Evolutionary conservation across 257 asterid species (phyloP).

Genomic region (Mitragyna speciosa): DNA sequence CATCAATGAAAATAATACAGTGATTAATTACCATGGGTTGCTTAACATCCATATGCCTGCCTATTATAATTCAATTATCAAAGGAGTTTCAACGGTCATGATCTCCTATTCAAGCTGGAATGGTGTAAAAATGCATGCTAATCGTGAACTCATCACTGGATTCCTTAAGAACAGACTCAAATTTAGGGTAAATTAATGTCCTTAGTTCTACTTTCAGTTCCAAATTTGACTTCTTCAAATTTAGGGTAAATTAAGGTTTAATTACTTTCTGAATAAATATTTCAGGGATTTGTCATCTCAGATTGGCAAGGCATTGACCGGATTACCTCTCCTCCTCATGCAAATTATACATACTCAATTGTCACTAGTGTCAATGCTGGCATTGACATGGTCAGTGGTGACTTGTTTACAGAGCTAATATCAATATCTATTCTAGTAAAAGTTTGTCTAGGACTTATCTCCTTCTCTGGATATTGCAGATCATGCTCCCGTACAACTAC

Average conservation of each 20-base stretch:
- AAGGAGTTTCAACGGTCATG: constrained; percentile 69
- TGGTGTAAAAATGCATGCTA: constrained; percentile 67
- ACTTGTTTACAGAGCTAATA: too few species aligned
- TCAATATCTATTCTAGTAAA: neutral
- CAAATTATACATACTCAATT: constrained; percentile 42
- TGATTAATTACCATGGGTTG: constrained; percentile 36
- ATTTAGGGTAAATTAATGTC: constrained; percentile 42
- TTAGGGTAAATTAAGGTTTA: neutral
- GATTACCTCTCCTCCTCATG: constrained; percentile 41
- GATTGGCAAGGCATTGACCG: constrained; percentile 43
- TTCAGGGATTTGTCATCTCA: constrained; percentile 50
- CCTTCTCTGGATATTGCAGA: constrained; percentile 32
- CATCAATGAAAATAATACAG: constrained; percentile 62
- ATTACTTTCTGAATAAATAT: neutral
- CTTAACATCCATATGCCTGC: constrained; percentile 67
- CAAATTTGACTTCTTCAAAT: neutral
- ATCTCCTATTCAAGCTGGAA: constrained; percentile 78
- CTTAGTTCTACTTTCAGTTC: neutral
- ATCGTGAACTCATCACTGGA: constrained; percentile 60
- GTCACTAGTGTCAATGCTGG: constrained; percentile 41
- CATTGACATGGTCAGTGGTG: constrained; percentile 42
- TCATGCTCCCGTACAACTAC: constrained; percentile 64
- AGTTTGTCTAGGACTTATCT: neutral
- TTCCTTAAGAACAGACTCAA: constrained; percentile 54
- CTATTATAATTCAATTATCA: constrained; percentile 49